Evolutionary conservation across 257 asterid genomes (phyloP), one percentile per base, ranked within the genome.

Genomic region (Craterostigma plantagineum): DNA sequence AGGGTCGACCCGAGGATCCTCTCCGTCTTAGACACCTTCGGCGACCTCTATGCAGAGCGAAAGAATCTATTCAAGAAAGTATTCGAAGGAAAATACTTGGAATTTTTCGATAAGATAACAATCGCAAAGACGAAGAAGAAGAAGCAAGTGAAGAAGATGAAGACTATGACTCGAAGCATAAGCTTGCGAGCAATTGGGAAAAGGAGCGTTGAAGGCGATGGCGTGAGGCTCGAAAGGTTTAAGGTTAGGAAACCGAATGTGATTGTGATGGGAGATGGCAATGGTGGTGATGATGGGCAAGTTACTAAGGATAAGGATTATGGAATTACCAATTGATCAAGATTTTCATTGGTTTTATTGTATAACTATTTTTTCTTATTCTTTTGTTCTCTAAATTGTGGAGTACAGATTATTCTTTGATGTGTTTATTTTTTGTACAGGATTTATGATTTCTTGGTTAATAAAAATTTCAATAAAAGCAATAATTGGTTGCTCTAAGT

Each of bases 221-320:
- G 9, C 0, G 7, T 54, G n/a, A 60, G 43, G 35, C 47, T 53
- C 13, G 71, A 69, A 33, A 30, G 71, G 51, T 76, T 76, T 34
- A 76, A 59, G 47, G 54, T 72, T 10, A 63, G 36, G 48, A 64
- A 76, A 8, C 76, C 81, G 1, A 39, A 57, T 23, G 72, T 72
- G 33, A 23, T 58, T 3, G 57, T 61, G 41, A 61, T 14, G 8
- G 55, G 17, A 4, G 4, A 23, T 2, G n/a, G n/a, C n/a, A n/a
- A n/a, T n/a, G n/a, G n/a, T n/a, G n/a, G n/a, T n/a, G n/a, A n/a
- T 2, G 30, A 6, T 23, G 30, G 30, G 30, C 30, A 23, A 23
- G 30, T 6, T 23, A 23, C 30, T 23, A 23, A n/a, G n/a, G n/a
- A n/a, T n/a, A n/a, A n/a, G n/a, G n/a, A n/a, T n/a, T n/a, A n/a